Conservation (phyloP, 495 filamentous ascomycete species). For the Hyaloscypha finlandica region DNA sequence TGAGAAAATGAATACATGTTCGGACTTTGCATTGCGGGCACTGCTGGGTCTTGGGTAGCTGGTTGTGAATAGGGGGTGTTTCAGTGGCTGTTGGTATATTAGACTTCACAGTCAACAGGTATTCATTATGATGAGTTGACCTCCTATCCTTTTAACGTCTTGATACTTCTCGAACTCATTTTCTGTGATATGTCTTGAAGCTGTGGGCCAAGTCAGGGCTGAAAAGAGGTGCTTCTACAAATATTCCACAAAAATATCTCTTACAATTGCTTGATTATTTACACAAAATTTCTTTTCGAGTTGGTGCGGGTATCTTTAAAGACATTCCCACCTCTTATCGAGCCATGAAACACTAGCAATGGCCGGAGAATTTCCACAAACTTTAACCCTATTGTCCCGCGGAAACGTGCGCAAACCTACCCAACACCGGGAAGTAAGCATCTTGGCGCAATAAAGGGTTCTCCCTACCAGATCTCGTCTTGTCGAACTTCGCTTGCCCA, state of each 20-base stretch:
- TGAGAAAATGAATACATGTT: conserved; percentile 4
- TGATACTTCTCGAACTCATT: neutral
- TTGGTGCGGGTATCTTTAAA: neutral
- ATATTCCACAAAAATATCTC: too few relatives aligned
- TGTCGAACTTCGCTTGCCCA: neutral
- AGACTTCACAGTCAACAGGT: neutral
- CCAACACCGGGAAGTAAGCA: neutral
- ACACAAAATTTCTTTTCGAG: too few relatives aligned
- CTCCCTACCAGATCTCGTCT: neutral
- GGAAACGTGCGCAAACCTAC: neutral
- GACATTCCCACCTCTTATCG: neutral
- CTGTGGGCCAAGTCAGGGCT: too few relatives aligned
- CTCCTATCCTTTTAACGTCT: neutral
- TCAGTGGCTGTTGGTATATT: neutral
- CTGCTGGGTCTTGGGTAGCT: conserved; percentile 1
- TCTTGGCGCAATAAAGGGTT: neutral
- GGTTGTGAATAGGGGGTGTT: neutral
- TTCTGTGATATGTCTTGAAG: neutral
- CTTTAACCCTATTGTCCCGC: neutral
- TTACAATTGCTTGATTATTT: too few relatives aligned
- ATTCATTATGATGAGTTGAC: neutral
- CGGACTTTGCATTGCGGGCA: neutral
- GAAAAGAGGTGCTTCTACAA: too few relatives aligned
- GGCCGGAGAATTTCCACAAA: neutral
- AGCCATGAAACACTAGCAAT: neutral